Base-by-base conservation (phyloP, 176 grass and related monocot genomes). In the Eragrostis curvula region DNA sequence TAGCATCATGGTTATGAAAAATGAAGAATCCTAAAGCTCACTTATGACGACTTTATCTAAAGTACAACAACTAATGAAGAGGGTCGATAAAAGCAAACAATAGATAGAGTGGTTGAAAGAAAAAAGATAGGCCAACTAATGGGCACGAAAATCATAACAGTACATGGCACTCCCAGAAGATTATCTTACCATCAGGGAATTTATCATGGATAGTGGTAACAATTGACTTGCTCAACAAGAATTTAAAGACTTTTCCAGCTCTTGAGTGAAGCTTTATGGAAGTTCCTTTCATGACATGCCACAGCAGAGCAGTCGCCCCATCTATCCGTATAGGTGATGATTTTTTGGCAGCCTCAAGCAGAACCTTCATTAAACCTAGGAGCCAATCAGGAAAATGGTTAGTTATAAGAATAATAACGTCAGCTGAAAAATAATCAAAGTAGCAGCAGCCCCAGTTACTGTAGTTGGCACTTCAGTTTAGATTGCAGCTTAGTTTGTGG, bases 241-340 rank as follows among this genome's bases (percentile, higher is more conserved):
- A 90, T 76, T 81, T 81, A 63, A 94, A 91, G 57, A 98, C 78
- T 60, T 80, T 86, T 77, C 68, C 90, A 92, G 90, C 90, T 87
- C 50, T 93, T 68, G 95, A 98, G 66, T 98, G 95, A 83, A 98
- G 92, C 45, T 73, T 94, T 63, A 78, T 60, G 43, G 87, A 86
- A 85, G 84, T 88, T 68, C 95, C 90, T 91, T 82, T 91, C 90
- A 98, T 98, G 60, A 85, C 81, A 83, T 98, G 60, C 70, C 86
- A 95, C 60, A 94, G 45, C 83, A 98, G 91, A 92, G 92, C 86
- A 63, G 79, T 75, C 75, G 53, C 88, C 67, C 92, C 92, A 25
- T 85, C 90, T 78, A 75, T 92, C 73, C 73, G 79, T 76, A 70
- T 23, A 58, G 90, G 58, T 58, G 89, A 91, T 23, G 95, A 80